Conservation (phyloP, 352 stramenopile species). For the Phytophthora cactorum region DNA sequence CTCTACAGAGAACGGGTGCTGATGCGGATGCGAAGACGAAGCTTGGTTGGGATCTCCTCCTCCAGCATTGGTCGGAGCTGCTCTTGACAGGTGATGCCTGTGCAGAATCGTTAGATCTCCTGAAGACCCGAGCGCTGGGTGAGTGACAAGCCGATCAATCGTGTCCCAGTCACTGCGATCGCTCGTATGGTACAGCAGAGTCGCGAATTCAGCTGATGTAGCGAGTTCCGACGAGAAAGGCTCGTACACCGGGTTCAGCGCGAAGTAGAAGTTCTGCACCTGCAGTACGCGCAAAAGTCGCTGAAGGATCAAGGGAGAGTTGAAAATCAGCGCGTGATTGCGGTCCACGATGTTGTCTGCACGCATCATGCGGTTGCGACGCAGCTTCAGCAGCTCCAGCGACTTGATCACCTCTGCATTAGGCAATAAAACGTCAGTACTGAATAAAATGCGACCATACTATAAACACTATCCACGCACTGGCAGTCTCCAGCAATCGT, state of each 20-base stretch:
- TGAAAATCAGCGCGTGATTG: conserved; percentile 95
- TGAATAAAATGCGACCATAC: conserved; percentile 11
- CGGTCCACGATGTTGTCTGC: conserved; percentile 90
- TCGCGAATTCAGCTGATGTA: conserved; percentile 84
- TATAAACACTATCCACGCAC: conserved; percentile 37
- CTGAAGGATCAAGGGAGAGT: conserved; percentile 73
- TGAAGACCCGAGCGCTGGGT: conserved; percentile 47
- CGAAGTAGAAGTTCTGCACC: conserved; percentile 89
- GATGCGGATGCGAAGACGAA: conserved; percentile 32
- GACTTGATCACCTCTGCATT: conserved; percentile 92
- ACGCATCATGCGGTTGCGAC: conserved; percentile 77
- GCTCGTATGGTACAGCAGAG: conserved; percentile 75
- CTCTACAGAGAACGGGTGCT: conserved; percentile 65
- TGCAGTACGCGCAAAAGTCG: conserved; percentile 76
- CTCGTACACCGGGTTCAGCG: conserved; percentile 82
- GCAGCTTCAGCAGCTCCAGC: conserved; percentile 91
- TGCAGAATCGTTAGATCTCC: conserved; percentile 68
- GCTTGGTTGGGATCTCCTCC: conserved; percentile 13
- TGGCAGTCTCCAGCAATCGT: conserved; percentile 91
- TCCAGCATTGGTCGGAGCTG: conserved; percentile 14
- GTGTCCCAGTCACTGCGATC: conserved; percentile 80
- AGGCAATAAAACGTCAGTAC: conserved; percentile 19
- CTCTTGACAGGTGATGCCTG: conserved; percentile 36
- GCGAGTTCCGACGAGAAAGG: conserved; percentile 82
- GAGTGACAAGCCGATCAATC: conserved; percentile 66